Conservation (phyloP, 768 basidiomycete genomes). For the Bullera alba region DNA sequence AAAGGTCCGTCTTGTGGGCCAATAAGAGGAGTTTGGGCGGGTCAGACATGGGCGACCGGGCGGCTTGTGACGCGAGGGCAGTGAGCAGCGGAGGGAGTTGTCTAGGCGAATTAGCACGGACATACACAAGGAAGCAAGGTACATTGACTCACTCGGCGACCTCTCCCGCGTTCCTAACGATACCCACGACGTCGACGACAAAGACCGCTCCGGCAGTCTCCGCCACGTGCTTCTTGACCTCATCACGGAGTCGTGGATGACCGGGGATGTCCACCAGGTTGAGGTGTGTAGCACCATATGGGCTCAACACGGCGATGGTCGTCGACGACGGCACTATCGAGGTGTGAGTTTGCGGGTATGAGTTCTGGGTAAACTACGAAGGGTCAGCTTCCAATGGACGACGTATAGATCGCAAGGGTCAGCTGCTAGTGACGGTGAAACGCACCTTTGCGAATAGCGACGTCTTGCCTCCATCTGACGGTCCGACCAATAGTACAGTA, state of each 20-base stretch:
- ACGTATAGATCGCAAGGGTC: background rate
- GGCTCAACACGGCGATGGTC: constrained; percentile 20
- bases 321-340: constrained; percentile 29
- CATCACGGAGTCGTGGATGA: constrained; percentile 38
- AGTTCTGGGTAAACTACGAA: constrained; percentile 35
- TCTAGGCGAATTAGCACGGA: constrained; percentile 14
- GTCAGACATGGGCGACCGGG: constrained; percentile 2
- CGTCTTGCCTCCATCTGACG: constrained; percentile 40
- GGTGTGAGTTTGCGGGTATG: constrained; percentile 32
- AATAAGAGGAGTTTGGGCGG: constrained; percentile 34
- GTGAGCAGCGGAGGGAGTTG: constrained; percentile 33
- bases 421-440: background rate
- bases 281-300: constrained; percentile 11
- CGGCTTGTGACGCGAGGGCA: constrained; percentile 18
- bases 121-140: background rate
- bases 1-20: constrained; percentile 40
- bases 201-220: constrained; percentile 34
- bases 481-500: constrained; percentile 34
- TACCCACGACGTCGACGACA: constrained; percentile 36
- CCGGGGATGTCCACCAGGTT: constrained; percentile 40
- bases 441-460: constrained; percentile 37
- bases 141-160: constrained; percentile 38
- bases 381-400: too few relatives aligned
- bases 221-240: constrained; percentile 19
- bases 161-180: constrained; percentile 30